phyloP scores from a whole-genome alignment of 306 rosid genomes.

The Dalbergia cochinchinensis region DNA sequence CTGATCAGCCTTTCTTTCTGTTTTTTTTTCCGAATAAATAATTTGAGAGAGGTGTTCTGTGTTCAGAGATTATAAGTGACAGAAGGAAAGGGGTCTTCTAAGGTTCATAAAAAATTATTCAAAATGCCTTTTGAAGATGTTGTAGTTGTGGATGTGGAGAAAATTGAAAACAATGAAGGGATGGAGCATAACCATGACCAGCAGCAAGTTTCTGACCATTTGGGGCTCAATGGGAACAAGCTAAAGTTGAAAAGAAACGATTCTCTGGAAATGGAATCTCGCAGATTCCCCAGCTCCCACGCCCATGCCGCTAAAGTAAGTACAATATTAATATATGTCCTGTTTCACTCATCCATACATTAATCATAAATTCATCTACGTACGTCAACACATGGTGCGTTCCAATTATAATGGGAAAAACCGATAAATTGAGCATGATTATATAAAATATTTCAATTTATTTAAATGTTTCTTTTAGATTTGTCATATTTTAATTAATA shows the following conservation, averaged over 20 bases:
- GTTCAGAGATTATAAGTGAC: too few relatives aligned
- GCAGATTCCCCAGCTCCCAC: conserved; percentile 2
- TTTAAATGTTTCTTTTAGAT: too few relatives aligned
- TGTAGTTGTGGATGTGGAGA: conserved; percentile 7
- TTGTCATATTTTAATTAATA: too few relatives aligned
- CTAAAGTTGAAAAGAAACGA: conserved; percentile 31
- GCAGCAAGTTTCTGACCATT: neutral
- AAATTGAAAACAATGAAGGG: neutral
- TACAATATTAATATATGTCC: neutral
- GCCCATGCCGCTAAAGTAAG: conserved; percentile 17
- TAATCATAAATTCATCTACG: neutral
- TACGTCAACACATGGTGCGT: neutral
- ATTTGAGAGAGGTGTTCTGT: too few relatives aligned
- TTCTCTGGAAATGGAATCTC: conserved; percentile 41
- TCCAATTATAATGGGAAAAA: neutral
- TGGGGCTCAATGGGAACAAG: neutral
- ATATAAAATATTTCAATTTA: neutral
- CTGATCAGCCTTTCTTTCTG: neutral
- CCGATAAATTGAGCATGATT: neutral
- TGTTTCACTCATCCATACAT: neutral
- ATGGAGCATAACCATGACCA: neutral
- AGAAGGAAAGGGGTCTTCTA: too few relatives aligned
- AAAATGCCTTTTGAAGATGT: conserved; percentile 11
- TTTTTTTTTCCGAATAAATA: too few relatives aligned
- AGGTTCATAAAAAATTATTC: too few relatives aligned